Evolutionary conservation across 2,329 filamentous ascomycete species (phyloP).

Genomic region (Exserohilum rostratum): DNA sequence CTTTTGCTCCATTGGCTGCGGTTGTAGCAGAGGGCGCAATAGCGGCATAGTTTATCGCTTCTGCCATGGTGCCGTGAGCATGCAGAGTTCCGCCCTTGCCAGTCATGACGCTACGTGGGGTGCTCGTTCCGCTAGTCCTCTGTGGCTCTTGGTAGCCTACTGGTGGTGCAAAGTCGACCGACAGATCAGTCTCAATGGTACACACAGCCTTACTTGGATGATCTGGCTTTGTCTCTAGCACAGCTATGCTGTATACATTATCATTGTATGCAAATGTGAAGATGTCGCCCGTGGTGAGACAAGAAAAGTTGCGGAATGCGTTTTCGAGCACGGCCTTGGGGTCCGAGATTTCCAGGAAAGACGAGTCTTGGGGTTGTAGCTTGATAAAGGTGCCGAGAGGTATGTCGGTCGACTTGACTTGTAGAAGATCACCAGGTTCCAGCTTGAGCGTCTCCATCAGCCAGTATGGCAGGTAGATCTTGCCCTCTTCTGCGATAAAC

Average conservation of each 20-base stretch:
- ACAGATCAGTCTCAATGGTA: constrained; percentile 94
- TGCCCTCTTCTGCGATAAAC: constrained; percentile 96
- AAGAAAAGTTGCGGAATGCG: constrained; percentile 93
- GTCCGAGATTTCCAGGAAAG: constrained; percentile 95
- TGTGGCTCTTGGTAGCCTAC: constrained; percentile 93
- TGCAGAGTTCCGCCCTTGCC: constrained; percentile 75
- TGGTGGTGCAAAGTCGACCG: constrained; percentile 93
- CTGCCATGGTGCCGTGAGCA: constrained; percentile 90
- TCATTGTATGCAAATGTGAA: constrained; percentile 99
- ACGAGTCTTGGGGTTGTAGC: constrained; percentile 89
- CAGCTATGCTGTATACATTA: constrained; percentile 88
- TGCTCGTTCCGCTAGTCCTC: constrained; percentile 80
- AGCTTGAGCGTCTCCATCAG: constrained; percentile 92
- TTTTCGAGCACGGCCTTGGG: constrained; percentile 97
- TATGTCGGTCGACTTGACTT: constrained; percentile 93
- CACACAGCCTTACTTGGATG: constrained; percentile 83
- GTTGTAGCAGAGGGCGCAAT: constrained; percentile 80
- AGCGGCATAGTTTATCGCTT: constrained; percentile 93
- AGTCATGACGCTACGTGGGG: constrained; percentile 73
- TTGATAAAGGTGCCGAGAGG: constrained; percentile 93
- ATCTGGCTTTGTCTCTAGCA: constrained; percentile 90
- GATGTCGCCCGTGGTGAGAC: constrained; percentile 88
- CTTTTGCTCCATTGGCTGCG: constrained; percentile 66
- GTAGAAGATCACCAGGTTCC: constrained; percentile 91
- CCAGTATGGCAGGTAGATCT: constrained; percentile 96